phyloP scores from a whole-genome alignment of 495 filamentous ascomycete genomes.

The Xylaria flabelliformis region DNA sequence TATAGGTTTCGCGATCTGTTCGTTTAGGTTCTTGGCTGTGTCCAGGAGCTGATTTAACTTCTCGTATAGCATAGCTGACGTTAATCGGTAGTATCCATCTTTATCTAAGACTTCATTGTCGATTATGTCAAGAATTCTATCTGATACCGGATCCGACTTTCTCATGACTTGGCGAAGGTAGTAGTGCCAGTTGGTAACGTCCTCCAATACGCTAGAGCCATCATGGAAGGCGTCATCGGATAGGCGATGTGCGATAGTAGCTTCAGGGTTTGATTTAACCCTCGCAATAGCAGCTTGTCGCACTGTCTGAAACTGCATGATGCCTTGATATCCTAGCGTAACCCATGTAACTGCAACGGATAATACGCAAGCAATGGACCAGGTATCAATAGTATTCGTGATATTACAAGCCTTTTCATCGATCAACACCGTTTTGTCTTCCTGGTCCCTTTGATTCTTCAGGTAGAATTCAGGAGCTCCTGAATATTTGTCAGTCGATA shows the following conservation, averaged over 20 bases:
- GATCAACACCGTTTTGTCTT: not conserved
- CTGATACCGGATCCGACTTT: not conserved
- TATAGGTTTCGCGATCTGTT: not conserved
- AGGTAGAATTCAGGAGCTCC: not conserved
- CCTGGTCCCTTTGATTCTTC: not conserved
- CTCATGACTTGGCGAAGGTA: not conserved
- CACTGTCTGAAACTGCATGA: not conserved
- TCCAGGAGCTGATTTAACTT: not conserved
- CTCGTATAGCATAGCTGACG: not conserved
- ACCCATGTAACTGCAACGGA: slow-evolving; percentile 52
- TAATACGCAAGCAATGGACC: slow-evolving; percentile 53
- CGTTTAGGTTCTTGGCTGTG: not conserved
- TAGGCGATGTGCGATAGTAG: not conserved
- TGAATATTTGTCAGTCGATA: not conserved
- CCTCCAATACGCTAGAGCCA: not conserved
- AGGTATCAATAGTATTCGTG: slow-evolving; percentile 47
- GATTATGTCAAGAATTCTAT: not conserved
- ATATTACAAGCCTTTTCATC: slow-evolving; percentile 28
- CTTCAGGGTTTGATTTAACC: not conserved
- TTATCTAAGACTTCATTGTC: not conserved
- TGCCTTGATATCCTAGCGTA: slow-evolving; percentile 40
- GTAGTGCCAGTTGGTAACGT: not conserved
- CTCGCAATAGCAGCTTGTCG: not conserved
- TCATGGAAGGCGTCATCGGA: slow-evolving; percentile 1
- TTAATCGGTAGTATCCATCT: not conserved